A percentile compares a stretch with the other conserved stretches of the same genome.
phyloP scores from a whole-genome alignment of 2,329 filamentous ascomycete species.

The Clonostachys rhizophaga region DNA sequence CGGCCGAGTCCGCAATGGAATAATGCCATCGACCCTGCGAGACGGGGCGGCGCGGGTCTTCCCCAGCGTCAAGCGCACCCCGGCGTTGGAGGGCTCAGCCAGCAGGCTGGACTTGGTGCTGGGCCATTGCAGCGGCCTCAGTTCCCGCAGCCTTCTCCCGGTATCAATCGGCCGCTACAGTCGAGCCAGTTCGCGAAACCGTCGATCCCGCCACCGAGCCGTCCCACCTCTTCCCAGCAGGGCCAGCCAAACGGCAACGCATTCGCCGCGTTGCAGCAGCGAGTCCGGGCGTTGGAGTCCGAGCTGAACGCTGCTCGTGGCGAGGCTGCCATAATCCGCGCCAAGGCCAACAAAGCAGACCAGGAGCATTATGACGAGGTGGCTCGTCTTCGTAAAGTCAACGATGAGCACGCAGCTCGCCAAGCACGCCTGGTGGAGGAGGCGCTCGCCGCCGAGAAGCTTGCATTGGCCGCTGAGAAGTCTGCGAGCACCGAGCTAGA shows the following conservation, averaged over 20 bases:
- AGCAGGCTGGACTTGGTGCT: background rate
- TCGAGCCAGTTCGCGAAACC: conserved; percentile 35
- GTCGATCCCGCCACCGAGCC: conserved; percentile 18
- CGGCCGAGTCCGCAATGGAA: conserved; percentile 32
- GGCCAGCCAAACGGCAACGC: conserved; percentile 16
- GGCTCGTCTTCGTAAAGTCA: conserved; percentile 54
- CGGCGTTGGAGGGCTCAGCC: background rate
- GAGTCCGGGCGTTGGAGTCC: conserved; percentile 45
- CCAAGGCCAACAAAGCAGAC: conserved; percentile 58
- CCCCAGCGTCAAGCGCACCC: background rate
- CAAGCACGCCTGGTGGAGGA: conserved; percentile 61
- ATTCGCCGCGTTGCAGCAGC: conserved; percentile 42
- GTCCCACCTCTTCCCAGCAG: conserved; percentile 4
- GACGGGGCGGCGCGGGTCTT: conserved; percentile 5
- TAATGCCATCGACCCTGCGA: conserved; percentile 17
- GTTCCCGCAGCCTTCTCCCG: conserved; percentile 12
- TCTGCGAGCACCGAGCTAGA: conserved; percentile 64
- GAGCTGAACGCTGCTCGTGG: conserved; percentile 61
- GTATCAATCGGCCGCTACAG: conserved; percentile 17
- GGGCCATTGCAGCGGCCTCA: conserved; percentile 6
- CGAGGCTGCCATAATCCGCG: conserved; percentile 71
- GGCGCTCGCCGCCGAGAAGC: conserved; percentile 46
- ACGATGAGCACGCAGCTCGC: conserved; percentile 59
- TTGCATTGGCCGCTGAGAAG: conserved; percentile 42
- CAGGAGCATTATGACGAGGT: conserved; percentile 62